Base-by-base conservation (phyloP, 2,329 filamentous ascomycete genomes). In the Cladophialophora immunda region DNA sequence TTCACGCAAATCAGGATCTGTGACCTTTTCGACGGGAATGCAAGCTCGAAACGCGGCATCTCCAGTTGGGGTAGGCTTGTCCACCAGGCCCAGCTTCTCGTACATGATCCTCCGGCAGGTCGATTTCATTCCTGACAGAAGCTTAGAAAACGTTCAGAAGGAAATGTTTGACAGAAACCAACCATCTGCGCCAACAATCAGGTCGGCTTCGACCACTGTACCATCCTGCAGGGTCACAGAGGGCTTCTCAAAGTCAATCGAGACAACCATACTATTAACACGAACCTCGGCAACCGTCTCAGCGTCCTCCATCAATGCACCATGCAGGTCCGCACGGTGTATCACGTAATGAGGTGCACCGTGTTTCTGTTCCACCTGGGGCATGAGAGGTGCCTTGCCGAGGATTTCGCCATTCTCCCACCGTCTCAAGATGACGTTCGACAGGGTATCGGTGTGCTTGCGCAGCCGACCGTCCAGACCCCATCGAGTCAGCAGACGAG, bases 161-260 rank as follows among this genome's bases (percentile, higher is more conserved):
- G 32, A 25, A 41, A 41, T 6, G 30, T n/a, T n/a, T n/a, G 29
- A 32, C 4, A 2, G 36, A 4, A 34, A 29, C 38, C 72, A 71
- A 30, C 75, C 74, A 58, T 76, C 75, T 7, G 74, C 74, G n/a
- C 66, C 70, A 11, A 76, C 67, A 22, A 76, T 68, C 11, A 76
- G 54, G 54, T 76, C 74, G 2, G 61, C 72, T 27, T 64, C 47
- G n/a, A 72, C 22, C 19, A 64, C 53, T 30, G 70, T 62, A 2
- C 73, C 72, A 27, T 57, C 50, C 0, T 19, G 25, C 15, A 71
- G 65, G 36, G 63, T 69, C 8, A 75, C 59, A n/a, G 70, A 66
- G 4, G 74, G 72, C 13, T 55, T 53, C 3, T 73, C 65, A 55
- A 61, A 52, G 29, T 53, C 41, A n/a, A 61, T 22, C 4, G 38